A percentile compares a stretch with the other conserved stretches of the same genome.
These are phyloP conservation scores for Vickermania spadyakhi DNA, from an alignment of 208 protist genomes.

Conservation along the genomic window DNA sequence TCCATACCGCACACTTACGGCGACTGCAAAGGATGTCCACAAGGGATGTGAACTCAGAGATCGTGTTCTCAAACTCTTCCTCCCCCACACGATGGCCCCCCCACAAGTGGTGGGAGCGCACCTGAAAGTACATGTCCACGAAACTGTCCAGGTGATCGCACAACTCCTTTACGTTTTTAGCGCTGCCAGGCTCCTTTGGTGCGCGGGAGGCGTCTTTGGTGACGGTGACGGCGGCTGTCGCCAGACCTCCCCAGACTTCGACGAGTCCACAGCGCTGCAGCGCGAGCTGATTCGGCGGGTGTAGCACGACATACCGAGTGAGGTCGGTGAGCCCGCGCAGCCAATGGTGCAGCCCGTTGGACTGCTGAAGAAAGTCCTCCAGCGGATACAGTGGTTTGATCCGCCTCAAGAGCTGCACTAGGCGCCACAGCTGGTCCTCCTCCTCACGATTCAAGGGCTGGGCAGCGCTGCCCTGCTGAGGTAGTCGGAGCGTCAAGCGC, in stretches of 20 bases:
- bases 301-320: background rate
- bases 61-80: background rate
- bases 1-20: background rate
- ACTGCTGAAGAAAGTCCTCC: background rate
- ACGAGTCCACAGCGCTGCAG: background rate
- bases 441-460: constrained; percentile 20
- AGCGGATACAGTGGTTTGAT: constrained; percentile 1
- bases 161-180: background rate
- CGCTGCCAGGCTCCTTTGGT: background rate
- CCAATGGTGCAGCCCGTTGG: background rate
- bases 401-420: background rate
- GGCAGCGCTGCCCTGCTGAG: too few species aligned
- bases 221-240: background rate
- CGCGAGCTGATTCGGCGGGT: background rate
- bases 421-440: background rate
- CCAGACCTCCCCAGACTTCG: background rate
- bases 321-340: background rate
- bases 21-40: background rate
- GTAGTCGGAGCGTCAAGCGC: too few species aligned
- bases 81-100: background rate
- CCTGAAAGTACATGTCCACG: background rate
- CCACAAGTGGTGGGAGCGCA: background rate
- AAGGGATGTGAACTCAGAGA: background rate
- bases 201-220: background rate
- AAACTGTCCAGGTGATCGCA: background rate